Evolutionary conservation across 495 filamentous ascomycete species (phyloP), one percentile per base, ranked within the genome.

Genomic region (Pyronema domesticum): DNA sequence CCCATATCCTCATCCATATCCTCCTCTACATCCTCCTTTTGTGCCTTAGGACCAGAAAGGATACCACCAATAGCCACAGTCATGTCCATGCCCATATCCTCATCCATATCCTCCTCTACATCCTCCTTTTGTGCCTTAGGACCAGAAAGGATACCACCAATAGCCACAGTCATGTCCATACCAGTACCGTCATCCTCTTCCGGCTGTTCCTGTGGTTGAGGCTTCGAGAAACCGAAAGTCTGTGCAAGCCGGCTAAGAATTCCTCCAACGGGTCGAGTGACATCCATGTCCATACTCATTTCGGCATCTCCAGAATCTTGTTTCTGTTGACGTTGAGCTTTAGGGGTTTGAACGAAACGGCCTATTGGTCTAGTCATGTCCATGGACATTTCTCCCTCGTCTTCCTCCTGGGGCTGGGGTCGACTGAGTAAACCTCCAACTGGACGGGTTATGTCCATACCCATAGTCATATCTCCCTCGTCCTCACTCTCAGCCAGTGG

Each of bases 381-480:
- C 4, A 7, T 17, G 14, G 40, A 18, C 37, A 37, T 42, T 7
- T 13, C 18, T 9, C 19, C 40, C 8, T 39, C 10, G 18, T 47
- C 33, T n/a, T n/a, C n/a, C n/a, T n/a, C n/a, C n/a, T n/a, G n/a
- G n/a, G n/a, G n/a, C n/a, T n/a, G n/a, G n/a, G n/a, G n/a, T n/a
- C n/a, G n/a, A 30, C 60, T 39, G 14, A 88, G 68, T 48, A 96
- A 95, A 2, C 80, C 75, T 11, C 89, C 89, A 51, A 95, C 68
- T n/a, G 80, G 82, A 53, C 74, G 76, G 0, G 88, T 94, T 46
- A 93, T 79, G 54, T 95, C 87, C 84, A 89, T 89, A 53, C 59
- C 54, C 55, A 58, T 71, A 61, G 58, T 60, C 65, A 85, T 73
- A 30, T 86, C 76, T 72, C 74, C 75, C 1, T 53, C 51, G 9